These are phyloP conservation scores for Pancytospora philotis DNA, from an alignment of 371 early-diverging fungal genomes.

Conservation along the genomic window DNA sequence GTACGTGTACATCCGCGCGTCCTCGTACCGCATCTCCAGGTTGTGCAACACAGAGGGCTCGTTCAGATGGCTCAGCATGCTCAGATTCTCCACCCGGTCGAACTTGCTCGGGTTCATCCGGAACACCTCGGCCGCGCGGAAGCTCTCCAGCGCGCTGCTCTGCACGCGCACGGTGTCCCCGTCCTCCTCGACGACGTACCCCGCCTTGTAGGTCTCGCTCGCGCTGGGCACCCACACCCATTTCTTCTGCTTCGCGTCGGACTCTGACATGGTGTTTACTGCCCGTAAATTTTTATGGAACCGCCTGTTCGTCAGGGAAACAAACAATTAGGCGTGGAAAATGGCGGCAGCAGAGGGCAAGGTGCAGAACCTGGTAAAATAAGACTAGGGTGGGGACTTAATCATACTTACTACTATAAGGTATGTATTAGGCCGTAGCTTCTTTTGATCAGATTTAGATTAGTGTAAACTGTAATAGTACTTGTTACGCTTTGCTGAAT, in stretches of 20 bases:
- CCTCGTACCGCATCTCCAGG: constrained; percentile 46
- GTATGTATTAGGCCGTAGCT: no score
- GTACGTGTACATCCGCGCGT: constrained; percentile 49
- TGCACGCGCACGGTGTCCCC: constrained; percentile 65
- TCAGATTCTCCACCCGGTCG: constrained; percentile 64
- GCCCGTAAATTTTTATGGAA: not conserved
- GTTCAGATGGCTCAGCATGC: constrained; percentile 33
- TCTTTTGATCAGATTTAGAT: no score
- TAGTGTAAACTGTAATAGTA: no score
- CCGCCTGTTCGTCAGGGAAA: no score
- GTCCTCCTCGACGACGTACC: constrained; percentile 67
- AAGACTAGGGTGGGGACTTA: no score
- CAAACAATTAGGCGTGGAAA: no score
- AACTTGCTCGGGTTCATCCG: constrained; percentile 98
- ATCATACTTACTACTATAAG: no score
- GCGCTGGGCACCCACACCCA: constrained; percentile 61
- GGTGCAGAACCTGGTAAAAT: no score
- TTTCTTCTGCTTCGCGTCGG: constrained; percentile 32
- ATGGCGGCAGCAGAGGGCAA: no score
- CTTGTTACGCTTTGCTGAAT: no score
- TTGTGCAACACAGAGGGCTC: constrained; percentile 40
- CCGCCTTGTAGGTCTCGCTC: constrained; percentile 73
- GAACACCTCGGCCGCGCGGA: constrained; percentile 68
- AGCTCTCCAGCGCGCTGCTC: constrained; percentile 65
- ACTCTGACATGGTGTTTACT: not conserved